Base-by-base conservation (phyloP, 176 grass and related monocot species). In the Canna indica region DNA sequence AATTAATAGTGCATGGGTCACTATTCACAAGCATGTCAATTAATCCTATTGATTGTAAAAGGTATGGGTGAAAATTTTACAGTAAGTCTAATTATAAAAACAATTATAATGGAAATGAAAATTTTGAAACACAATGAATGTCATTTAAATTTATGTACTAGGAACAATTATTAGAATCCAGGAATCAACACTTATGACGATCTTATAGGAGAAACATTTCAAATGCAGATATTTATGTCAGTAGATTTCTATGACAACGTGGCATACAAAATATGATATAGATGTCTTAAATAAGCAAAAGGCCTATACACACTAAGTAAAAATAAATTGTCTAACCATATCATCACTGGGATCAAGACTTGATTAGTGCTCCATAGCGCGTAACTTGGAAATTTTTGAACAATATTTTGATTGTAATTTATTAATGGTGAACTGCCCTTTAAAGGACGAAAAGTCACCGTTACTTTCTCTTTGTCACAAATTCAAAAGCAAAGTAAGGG, bases 391-490 rank as follows among this genome's bases (percentile, higher is more conserved):
- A 59, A 27, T 29, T 57, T 45, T 35, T n/a, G 9, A 24, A 42
- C 16, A 54, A 77, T 18, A n/a, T 59, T 34, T 42, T 58, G 35
- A 24, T 24, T 77, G 47, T 59, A 29, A 77, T 59, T 59, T 77
- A 48, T 44, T 69, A 22, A 59, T 29, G 13, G 64, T 16, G 53
- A 80, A 75, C 73, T 88, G 60, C 4, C 77, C 82, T 85, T 72
- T 47, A 22, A 82, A 38, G 68, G 66, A 79, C 47, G 77, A 80
- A 61, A 76, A 53, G 36, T 80, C 79, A 7, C 85, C 89, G 16
- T 91, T 91, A 65, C 59, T 83, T 69, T 83, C 77, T 12, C 77
- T 80, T 85, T 88, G 61, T 41, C 70, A 85, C 56, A 58, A 72
- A 44, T 72, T 82, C 42, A 27, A 15, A 20, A 6, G 52, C 9